A percentile compares a stretch with the other conserved stretches of the same genome.
phyloP scores from a whole-genome alignment of 2,329 filamentous ascomycete species.

The Cladorrhinum sp. region DNA sequence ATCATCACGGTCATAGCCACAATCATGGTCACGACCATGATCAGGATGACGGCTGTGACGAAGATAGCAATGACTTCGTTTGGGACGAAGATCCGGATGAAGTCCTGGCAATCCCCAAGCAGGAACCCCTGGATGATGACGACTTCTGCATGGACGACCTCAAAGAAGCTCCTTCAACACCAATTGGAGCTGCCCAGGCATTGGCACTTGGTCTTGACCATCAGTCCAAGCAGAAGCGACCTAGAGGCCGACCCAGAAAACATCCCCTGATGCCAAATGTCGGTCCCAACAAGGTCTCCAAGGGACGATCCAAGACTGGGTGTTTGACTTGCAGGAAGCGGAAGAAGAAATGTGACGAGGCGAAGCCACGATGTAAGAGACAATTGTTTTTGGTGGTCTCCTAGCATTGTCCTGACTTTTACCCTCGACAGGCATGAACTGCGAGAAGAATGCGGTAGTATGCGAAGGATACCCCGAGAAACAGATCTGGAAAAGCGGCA shows the following conservation, averaged over 20 bases:
- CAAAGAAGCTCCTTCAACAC: slow-evolving; percentile 41
- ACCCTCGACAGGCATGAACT: slow-evolving; percentile 65
- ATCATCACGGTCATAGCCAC: slow-evolving; percentile 32
- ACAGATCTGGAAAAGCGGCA: slow-evolving; percentile 83
- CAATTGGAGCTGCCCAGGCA: slow-evolving; percentile 26
- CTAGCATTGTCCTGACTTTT: slow-evolving; percentile 10
- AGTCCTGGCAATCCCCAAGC: slow-evolving; percentile 49
- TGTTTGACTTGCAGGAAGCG: slow-evolving; percentile 65
- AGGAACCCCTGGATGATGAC: slow-evolving; percentile 56
- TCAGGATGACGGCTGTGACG: slow-evolving; percentile 35
- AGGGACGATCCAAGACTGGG: slow-evolving; percentile 69
- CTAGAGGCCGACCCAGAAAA: slow-evolving; percentile 79
- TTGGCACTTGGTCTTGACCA: slow-evolving; percentile 16
- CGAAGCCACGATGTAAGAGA: slow-evolving; percentile 61
- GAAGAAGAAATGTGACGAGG: slow-evolving; percentile 72
- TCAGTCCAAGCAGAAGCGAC: slow-evolving; percentile 55
- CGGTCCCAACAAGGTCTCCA: slow-evolving; percentile 66
- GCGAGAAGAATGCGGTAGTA: slow-evolving; percentile 87
- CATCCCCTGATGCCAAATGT: slow-evolving; percentile 62
- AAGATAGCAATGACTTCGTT: slow-evolving; percentile 28
- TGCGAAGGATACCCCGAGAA: slow-evolving; percentile 89
- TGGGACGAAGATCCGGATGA: slow-evolving; percentile 50
- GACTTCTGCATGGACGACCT: slow-evolving; percentile 53
- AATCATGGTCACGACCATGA: slow-evolving; percentile 5
- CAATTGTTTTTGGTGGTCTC: background rate